Base-by-base conservation (phyloP, 1,284 basidiomycete genomes). In the Ceratobasidium sp. region DNA sequence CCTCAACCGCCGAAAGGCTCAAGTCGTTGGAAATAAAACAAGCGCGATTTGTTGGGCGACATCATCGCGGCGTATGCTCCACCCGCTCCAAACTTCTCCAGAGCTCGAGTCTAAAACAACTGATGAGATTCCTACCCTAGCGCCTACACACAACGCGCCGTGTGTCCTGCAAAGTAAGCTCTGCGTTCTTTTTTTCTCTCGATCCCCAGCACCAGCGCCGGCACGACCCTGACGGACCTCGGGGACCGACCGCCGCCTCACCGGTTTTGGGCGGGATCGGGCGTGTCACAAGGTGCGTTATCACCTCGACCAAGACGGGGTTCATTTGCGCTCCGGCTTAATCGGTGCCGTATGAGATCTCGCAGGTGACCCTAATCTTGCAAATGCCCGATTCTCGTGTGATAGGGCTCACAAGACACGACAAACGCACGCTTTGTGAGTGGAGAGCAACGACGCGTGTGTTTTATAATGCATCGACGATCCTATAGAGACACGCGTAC, bases 281-380 rank as follows among this genome's bases (percentile, higher is more conserved):
- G 70, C n/a, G 27, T 20, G 70, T 73, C 70, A 73, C 70, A 73
- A 73, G 70, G 70, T 73, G 70, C 70, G 70, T 38, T 46, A 60
- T 35, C 46, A 73, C 50, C 70, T 73, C 70, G 70, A 62, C 70
- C 70, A 57, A 60, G 59, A 64, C 70, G 70, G 70, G 30, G 23
- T 64, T 73, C 70, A 73, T 73, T 73, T 73, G 44, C 16, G 44
- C 20, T 27, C 38, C 16, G 62, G 62, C 62, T 64, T 8, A 64
- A 64, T 44, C 62, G 38, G 41, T 44, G 23, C 70, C 59, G 55
- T 62, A 50, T 30, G 20, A 71, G 69, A 71, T 71, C 69, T 46
- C n/a, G 35, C 41, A 38, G 44, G 44, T 41, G 46, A 30, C 54
- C 59, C 70, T n/a, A 73, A 73, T 73, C 70, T 71, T 73, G 57